A percentile compares a stretch with the other conserved stretches of the same genome.
These are phyloP conservation scores for Naganishia randhawae DNA, from an alignment of 768 basidiomycete species.

Conservation along the genomic window DNA sequence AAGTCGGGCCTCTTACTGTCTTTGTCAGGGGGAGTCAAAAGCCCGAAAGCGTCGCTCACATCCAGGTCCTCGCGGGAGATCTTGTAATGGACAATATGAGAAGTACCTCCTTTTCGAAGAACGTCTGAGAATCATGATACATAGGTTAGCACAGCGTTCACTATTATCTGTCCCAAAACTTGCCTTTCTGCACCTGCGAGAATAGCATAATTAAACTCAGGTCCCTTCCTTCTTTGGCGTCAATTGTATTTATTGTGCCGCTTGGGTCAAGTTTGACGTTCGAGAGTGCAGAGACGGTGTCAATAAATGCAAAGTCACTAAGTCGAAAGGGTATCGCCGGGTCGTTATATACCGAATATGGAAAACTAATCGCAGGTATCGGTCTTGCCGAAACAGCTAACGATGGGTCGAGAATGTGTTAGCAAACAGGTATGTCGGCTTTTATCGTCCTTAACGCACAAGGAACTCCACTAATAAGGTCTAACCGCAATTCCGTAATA, in stretches of 20 bases:
- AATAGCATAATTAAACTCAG: conserved; percentile 5
- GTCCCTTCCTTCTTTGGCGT: conserved; percentile 13
- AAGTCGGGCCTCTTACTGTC: conserved; percentile 5
- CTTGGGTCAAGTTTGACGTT: not conserved
- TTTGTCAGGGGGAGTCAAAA: not conserved
- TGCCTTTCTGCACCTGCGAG: not conserved
- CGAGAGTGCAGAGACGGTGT: not conserved
- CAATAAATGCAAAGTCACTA: conserved; percentile 2
- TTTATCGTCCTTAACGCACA: not conserved
- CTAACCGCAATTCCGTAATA: conserved; percentile 12
- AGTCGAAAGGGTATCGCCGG: not conserved
- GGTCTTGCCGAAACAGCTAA: conserved; percentile 17
- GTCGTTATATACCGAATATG: not conserved
- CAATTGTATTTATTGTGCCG: not conserved
- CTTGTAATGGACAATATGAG: conserved; percentile 4
- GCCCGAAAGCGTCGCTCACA: conserved; percentile 21
- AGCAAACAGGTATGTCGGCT: not conserved
- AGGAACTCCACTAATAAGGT: not conserved
- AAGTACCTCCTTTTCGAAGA: not conserved
- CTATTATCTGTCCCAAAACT: not conserved
- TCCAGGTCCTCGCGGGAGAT: conserved; percentile 5
- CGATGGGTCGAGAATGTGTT: not conserved
- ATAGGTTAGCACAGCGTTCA: not conserved
- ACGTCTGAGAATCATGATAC: not conserved
- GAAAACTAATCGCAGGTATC: conserved; percentile 16